Percentiles rank a stretch among this genome's conserved stretches.
Conservation (phyloP, 306 rosid species). For the Vachellia pachyceras region DNA sequence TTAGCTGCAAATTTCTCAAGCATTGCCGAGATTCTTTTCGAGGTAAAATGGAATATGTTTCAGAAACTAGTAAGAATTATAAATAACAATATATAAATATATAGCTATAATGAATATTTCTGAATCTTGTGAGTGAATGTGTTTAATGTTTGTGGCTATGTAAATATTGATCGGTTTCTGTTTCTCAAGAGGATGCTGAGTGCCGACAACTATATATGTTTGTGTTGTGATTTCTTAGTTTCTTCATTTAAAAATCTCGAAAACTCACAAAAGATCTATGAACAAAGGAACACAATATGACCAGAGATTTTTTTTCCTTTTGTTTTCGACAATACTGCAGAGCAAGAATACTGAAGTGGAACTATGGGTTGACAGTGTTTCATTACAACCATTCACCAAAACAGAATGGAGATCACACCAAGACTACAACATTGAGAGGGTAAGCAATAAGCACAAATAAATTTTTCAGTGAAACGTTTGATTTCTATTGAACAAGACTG, state of each 20-base stretch:
- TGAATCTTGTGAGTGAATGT: not conserved
- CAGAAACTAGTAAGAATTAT: not conserved
- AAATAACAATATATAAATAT: not conserved
- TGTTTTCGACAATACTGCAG: slow-evolving; percentile 37
- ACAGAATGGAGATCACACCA: slow-evolving; percentile 75
- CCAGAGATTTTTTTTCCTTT: not conserved
- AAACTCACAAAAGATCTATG: not conserved
- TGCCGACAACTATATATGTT: not conserved
- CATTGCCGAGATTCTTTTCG: slow-evolving; percentile 57
- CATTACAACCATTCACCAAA: slow-evolving; percentile 71
- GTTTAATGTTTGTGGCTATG: not conserved
- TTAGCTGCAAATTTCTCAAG: slow-evolving; percentile 61
- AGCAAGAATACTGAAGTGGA: slow-evolving; percentile 54
- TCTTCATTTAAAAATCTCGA: not conserved
- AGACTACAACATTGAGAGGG: slow-evolving; percentile 60
- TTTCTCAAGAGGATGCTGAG: not conserved
- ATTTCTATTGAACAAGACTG: not conserved
- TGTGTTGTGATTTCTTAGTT: not conserved
- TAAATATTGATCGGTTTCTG: not conserved
- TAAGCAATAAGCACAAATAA: slow-evolving; percentile 17
- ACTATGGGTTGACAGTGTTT: slow-evolving; percentile 68
- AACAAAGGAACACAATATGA: not conserved
- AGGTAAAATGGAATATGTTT: slow-evolving; percentile 50
- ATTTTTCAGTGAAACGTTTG: not conserved
- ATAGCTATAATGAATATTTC: not conserved